Evolutionary conservation across 768 basidiomycete species (phyloP), one percentile per base, ranked within the genome.

Genomic region (Dioszegia aurantiaca): DNA sequence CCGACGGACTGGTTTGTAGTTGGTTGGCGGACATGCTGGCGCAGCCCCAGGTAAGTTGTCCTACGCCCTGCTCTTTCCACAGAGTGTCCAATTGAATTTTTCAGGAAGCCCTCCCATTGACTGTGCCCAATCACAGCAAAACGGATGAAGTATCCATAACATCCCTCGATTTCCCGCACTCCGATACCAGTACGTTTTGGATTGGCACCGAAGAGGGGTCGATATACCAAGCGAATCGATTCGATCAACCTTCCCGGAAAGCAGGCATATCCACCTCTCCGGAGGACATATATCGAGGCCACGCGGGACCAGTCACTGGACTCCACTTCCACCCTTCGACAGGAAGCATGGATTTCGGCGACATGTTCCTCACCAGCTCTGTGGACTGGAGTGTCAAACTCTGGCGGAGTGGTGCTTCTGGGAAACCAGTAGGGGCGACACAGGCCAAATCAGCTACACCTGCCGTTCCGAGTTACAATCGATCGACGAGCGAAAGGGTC

Each of bases 21-120:
- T 99, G 95, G 95, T 80, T 94, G 10, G 89, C 95, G 8, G 95
- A 99, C 78, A 97, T 98, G 93, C 84, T 99, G 41, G 92, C 95
- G 1, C 89, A 94, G 72, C 95, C 95, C 10, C 93, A 97, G 83
- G 92, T 91, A 40, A 68, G 69, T 58, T 12, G 9, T 42, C 46
- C 31, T 28, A 17, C 21, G n/a, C 37, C 14, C 14, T 1, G 17
- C 30, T 19, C n/a, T n/a, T 10, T n/a, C n/a, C 11, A 42, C 9
- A 2, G 11, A 33, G 27, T 48, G 10, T 41, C 41, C 12, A 46
- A 26, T 55, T 62, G 45, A 52, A 55, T 55, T 46, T 30, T 46
- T 28, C 61, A 97, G 89, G 95, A 99, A 87, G 90, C 90, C 2
- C 83, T 98, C 16, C 89, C 93, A 71, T 82, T 99, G 2, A 78